Percentiles rank a stretch among this genome's conserved stretches.
Evolutionary conservation across 2,329 filamentous ascomycete species (phyloP).

Genomic region (Phyllosticta citrichinensis): DNA sequence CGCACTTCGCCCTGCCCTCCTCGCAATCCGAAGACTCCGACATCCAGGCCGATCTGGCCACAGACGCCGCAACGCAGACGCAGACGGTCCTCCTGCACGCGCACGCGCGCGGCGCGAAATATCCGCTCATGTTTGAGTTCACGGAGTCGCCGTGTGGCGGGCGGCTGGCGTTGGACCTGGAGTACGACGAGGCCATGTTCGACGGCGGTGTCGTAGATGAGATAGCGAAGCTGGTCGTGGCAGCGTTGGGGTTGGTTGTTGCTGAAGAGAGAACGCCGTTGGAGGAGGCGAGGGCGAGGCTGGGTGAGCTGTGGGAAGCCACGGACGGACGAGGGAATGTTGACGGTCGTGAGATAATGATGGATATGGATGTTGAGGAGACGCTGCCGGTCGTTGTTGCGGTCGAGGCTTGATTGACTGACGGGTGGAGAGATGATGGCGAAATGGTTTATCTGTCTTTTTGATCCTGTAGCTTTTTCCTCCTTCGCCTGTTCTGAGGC

Average conservation of each 20-base stretch:
- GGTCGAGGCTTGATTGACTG: background rate
- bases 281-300: background rate
- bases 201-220: background rate
- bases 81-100: background rate
- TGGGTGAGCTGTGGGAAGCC: background rate
- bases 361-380: background rate
- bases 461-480: too few species aligned
- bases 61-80: background rate
- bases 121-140: conserved; percentile 11
- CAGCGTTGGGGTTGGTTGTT: background rate
- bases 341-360: background rate
- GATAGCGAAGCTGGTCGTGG: background rate
- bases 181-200: background rate
- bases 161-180: background rate
- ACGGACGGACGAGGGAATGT: background rate
- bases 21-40: background rate
- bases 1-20: background rate
- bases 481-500: too few species aligned
- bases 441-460: too few species aligned
- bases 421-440: too few species aligned
- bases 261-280: background rate
- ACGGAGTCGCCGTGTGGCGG: conserved; percentile 1
- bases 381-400: background rate
- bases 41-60: background rate
- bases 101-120: conserved; percentile 6